Evolutionary conservation across 176 grass and related monocot species (phyloP).

Genomic region (Tillandsia fasciculata): DNA sequence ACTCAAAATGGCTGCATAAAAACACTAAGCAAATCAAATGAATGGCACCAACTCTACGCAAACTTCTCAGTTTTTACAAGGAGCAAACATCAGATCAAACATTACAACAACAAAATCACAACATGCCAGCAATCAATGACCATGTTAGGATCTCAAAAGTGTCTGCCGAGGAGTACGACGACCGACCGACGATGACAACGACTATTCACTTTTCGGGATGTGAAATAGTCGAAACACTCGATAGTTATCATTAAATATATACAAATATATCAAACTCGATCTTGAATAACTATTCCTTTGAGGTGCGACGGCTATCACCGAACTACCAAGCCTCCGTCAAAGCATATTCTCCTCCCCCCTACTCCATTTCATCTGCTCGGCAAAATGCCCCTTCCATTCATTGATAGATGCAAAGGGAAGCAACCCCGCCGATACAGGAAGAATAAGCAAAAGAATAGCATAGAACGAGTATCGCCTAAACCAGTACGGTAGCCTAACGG

Average conservation of each 20-base stretch:
- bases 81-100: neutral
- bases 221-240: too few species aligned
- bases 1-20: too few species aligned
- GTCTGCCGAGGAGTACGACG: neutral
- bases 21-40: too few species aligned
- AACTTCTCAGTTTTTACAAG: neutral
- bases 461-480: conserved; percentile 60
- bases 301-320: too few species aligned
- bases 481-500: conserved; percentile 40
- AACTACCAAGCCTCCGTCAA: too few species aligned
- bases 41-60: neutral
- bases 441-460: conserved; percentile 40
- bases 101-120: neutral
- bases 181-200: neutral
- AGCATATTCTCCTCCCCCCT: neutral
- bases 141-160: neutral
- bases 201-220: too few species aligned
- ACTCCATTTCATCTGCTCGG: conserved; percentile 19
- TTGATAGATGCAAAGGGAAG: conserved; percentile 67
- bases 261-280: neutral
- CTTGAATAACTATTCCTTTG: neutral
- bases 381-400: conserved; percentile 54
- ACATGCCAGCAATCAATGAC: neutral
- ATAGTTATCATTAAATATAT: neutral
- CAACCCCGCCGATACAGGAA: conserved; percentile 59